These are phyloP conservation scores for Tricholoma furcatifolium DNA, from an alignment of 768 basidiomycete species.

Conservation along the genomic window DNA sequence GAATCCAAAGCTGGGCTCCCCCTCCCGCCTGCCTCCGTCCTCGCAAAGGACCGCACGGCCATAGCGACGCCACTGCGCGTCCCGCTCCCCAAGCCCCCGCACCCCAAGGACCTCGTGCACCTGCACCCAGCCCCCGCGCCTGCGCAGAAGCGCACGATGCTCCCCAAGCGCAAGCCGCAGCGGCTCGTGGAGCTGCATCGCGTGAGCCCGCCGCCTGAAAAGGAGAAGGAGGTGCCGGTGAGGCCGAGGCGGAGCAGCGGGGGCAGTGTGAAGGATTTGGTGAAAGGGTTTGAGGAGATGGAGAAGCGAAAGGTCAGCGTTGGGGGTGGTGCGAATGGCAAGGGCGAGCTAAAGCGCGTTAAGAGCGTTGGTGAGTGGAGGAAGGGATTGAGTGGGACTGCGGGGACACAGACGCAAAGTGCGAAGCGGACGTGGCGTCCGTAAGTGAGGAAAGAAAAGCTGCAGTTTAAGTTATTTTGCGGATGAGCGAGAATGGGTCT, in stretches of 20 bases:
- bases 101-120: slow-evolving; percentile 65
- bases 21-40: slow-evolving; percentile 53
- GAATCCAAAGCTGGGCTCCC: slow-evolving; percentile 38
- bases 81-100: slow-evolving; percentile 40
- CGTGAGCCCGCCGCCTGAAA: slow-evolving; percentile 26
- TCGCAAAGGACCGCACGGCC: slow-evolving; percentile 50
- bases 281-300: slow-evolving; percentile 56
- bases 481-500: too few species aligned
- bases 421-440: slow-evolving; percentile 16
- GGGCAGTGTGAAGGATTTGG: slow-evolving; percentile 71
- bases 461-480: too few species aligned
- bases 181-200: slow-evolving; percentile 57
- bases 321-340: slow-evolving; percentile 22
- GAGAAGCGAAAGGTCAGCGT: slow-evolving; percentile 30
- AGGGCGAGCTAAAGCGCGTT: slow-evolving; percentile 28
- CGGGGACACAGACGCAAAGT: slow-evolving; percentile 2
- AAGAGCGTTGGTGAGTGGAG: slow-evolving; percentile 35
- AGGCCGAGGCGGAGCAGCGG: slow-evolving; percentile 60
- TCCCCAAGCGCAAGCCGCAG: slow-evolving; percentile 41
- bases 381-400: slow-evolving; percentile 10
- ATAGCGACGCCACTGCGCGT: slow-evolving; percentile 59
- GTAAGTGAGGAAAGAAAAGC: slow-evolving; percentile 1
- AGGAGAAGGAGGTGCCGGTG: slow-evolving; percentile 18
- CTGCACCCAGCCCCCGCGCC: slow-evolving; percentile 55
- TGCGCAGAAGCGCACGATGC: slow-evolving; percentile 33